These are phyloP conservation scores for Picea engelmannii DNA, from an alignment of 83 land plant species.

Conservation along the genomic window DNA sequence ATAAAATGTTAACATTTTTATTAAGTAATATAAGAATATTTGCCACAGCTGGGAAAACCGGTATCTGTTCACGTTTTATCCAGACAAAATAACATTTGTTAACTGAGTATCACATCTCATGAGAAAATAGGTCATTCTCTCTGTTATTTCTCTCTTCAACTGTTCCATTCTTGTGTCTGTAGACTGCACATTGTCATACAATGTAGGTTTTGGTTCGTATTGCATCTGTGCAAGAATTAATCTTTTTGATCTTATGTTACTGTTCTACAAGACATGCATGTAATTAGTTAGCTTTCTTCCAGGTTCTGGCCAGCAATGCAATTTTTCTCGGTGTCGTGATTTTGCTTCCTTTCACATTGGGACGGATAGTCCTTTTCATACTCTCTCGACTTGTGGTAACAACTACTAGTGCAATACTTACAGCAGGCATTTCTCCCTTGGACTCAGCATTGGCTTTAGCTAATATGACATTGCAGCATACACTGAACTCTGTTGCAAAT, in stretches of 20 bases:
- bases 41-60: not conserved
- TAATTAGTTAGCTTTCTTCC: constrained; percentile 16
- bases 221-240: not conserved
- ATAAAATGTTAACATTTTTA: not conserved
- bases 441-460: constrained; percentile 48
- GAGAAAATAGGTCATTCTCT: not conserved
- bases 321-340: constrained; percentile 89
- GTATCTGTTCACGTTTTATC: not conserved
- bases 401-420: constrained; percentile 37
- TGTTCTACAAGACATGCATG: not conserved
- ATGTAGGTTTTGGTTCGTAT: not conserved
- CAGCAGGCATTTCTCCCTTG: constrained; percentile 42
- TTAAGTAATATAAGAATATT: not conserved
- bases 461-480: constrained; percentile 53
- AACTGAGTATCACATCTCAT: not conserved
- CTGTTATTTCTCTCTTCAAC: not conserved
- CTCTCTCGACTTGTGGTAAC: constrained; percentile 60
- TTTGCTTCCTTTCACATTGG: constrained; percentile 85
- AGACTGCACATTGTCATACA: not conserved
- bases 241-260: no score
- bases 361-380: constrained; percentile 68
- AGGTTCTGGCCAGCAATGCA: constrained; percentile 96
- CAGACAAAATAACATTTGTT: not conserved
- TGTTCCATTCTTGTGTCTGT: not conserved
- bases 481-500: constrained; percentile 35